Evolutionary conservation across 768 basidiomycete species (phyloP), one percentile per base, ranked within the genome.

Genomic region (Asterophora lycoperdoides): DNA sequence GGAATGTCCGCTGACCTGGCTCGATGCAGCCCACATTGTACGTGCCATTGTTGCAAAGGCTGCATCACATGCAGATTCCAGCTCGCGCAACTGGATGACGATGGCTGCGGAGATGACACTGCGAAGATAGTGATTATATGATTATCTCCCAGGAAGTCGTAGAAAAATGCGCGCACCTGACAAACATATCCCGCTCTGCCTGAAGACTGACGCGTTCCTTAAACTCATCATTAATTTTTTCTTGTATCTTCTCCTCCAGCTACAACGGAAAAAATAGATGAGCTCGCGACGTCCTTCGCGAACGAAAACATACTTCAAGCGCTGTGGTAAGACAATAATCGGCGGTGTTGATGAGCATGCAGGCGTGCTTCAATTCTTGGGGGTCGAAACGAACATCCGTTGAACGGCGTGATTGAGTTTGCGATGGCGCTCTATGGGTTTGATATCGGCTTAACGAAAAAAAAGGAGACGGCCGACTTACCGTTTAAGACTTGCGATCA

Each of bases 271-370:
- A 14, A 35, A 36, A 52, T 13, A 28, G 26, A 41, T 41, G 40
- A 41, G 40, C 40, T 19, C 32, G 46, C 15, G 34, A n/a, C 6
- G 28, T 26, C 30, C 18, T 0, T 19, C 20, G 13, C 17, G 13
- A 33, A 15, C 4, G 11, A 4, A 3, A 6, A 39, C 72, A 8
- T 57, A 86, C 93, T 79, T 96, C 92, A 15, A 82, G 61, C 1
- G 94, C 90, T 2, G 95, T 99, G 1, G 80, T 82, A 54, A 93
- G 89, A 61, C 96, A 99, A 63, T 98, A 99, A 62, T 98, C 94
- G 1, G 94, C 95, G 0, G 96, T 99, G 60, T 99, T 98, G 61
- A 99, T 84, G 19, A 95, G 69, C n/a, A 92, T 71, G 62, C 91
- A 93, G 0, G 89, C 83, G 53, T 88, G 89, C 58, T 81, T 83